These are phyloP conservation scores for Colletotrichum cordylinicola DNA, from an alignment of 2,329 filamentous ascomycete genomes.

Conservation along the genomic window DNA sequence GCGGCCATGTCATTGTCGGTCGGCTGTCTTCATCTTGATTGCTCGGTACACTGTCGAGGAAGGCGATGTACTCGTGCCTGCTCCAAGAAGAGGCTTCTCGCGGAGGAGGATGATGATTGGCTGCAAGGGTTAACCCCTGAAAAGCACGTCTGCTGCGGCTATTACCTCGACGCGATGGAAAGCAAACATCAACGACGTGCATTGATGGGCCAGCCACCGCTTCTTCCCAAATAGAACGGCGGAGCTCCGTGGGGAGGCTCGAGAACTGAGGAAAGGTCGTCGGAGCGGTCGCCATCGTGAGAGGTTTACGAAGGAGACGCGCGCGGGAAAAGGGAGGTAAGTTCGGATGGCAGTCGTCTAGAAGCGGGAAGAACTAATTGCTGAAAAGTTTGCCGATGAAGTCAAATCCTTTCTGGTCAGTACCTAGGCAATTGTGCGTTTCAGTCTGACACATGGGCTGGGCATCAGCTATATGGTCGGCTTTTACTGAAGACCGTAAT, in stretches of 20 bases:
- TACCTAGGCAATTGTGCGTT: neutral
- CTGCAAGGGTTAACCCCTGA: too few relatives aligned
- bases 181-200: conserved; percentile 33
- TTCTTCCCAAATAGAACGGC: conserved; percentile 3
- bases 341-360: neutral
- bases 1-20: neutral
- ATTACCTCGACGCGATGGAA: conserved; percentile 24
- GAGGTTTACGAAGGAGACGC: neutral
- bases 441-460: neutral
- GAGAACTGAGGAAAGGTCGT: neutral
- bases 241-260: conserved; percentile 1
- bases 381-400: neutral
- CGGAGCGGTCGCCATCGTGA: conserved; percentile 34
- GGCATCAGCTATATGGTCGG: neutral
- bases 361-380: neutral
- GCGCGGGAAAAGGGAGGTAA: neutral
- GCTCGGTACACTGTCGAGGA: neutral
- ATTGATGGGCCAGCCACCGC: conserved; percentile 23
- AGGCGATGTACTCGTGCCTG: neutral
- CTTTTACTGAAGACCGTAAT: neutral
- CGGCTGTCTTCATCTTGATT: neutral
- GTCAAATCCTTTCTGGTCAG: neutral
- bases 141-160: neutral
- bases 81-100: neutral
- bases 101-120: neutral